Base-by-base conservation (phyloP, 2,329 filamentous ascomycete species). In the Fusarium temperatum region DNA sequence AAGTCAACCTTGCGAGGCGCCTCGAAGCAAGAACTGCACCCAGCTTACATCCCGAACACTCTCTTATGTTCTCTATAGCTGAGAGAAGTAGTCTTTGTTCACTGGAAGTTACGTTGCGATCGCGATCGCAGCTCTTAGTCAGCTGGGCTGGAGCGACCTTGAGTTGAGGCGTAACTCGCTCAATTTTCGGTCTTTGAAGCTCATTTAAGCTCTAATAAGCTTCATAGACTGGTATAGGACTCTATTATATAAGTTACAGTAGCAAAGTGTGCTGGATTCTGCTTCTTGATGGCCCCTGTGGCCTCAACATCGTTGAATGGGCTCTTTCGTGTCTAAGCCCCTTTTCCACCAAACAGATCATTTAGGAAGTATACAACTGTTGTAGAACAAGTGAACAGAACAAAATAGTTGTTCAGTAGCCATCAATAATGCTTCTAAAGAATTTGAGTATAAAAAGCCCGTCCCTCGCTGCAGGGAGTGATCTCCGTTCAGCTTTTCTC, bases 221-320 rank as follows among this genome's bases (percentile, higher is more conserved):
- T 22, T n/a, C 15, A 7, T 8, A 1, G 10, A 7, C 6, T 8
- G 15, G 3, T 2, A 1, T 6, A 24, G 14, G 12, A n/a, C 18
- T 39, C 11, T 1, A 14, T 3, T 26, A 5, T 47, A n/a, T 8
- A 8, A 39, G 17, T 12, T 8, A 9, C 3, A 35, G 8, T 12
- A 38, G 10, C 3, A 26, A 11, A 20, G 5, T 4, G 2, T 12
- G 32, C 12, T 38, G 26, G 8, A 10, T 17, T 13, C 4, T 6
- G 12, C 35, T 6, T 26, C 12, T 35, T 15, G 3, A 8, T 17
- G 18, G 28, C 18, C 11, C 20, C 12, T 10, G n/a, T 26, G 8
- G 18, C 26, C 10, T 30, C 10, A 45, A n/a, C 9, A 11, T 11
- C 22, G 24, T 26, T n/a, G 4, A 45, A 44, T 15, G 22, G 15